Conservation (phyloP, 2,329 filamentous ascomycete genomes). For the Fusarium circinatum region DNA sequence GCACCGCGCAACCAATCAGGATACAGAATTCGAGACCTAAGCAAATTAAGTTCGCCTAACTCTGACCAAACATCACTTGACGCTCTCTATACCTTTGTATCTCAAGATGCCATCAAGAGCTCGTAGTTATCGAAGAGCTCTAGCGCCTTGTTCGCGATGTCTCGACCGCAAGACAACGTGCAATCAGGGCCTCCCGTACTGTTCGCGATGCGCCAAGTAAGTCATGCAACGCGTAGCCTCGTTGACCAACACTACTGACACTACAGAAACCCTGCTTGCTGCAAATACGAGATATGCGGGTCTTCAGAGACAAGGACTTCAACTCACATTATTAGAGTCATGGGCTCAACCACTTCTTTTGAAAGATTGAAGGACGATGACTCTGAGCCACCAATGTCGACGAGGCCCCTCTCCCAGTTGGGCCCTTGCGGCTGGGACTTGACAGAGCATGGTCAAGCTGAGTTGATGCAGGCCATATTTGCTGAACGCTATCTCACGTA, state of each 20-base stretch:
- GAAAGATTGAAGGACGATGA: neutral
- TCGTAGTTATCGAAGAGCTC: neutral
- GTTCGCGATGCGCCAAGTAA: neutral
- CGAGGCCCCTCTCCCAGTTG: neutral
- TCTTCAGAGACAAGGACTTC: neutral
- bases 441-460: neutral
- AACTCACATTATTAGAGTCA: neutral
- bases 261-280: neutral
- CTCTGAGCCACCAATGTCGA: neutral
- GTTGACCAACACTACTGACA: neutral
- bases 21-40: neutral
- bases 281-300: neutral
- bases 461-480: neutral
- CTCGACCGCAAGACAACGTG: neutral
- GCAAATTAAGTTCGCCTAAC: neutral
- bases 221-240: neutral
- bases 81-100: neutral
- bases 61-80: neutral
- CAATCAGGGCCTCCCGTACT: neutral
- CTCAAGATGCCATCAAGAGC: neutral
- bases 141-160: neutral
- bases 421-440: neutral
- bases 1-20: accelerated
- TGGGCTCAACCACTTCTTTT: neutral
- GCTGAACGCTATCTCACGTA: neutral